phyloP scores from a whole-genome alignment of 805 yeast species.

The Hanseniaspora meyeri region DNA sequence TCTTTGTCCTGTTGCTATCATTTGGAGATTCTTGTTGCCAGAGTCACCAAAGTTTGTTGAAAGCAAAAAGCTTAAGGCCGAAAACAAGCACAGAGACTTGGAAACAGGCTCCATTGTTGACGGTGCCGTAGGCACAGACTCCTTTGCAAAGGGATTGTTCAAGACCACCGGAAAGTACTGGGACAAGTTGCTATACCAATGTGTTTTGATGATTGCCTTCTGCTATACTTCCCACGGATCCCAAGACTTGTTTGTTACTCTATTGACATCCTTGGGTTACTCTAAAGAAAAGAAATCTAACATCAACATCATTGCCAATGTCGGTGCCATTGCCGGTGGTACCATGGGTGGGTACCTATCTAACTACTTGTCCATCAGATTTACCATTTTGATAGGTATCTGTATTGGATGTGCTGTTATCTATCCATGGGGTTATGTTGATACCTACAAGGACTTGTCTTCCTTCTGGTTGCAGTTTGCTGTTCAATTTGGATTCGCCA shows the following conservation, averaged over 20 bases:
- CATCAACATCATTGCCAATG: conserved; percentile 48
- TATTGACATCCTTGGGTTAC: conserved; percentile 37
- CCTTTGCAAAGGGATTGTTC: conserved; percentile 26
- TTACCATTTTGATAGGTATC: conserved; percentile 45
- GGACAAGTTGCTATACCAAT: conserved; percentile 45
- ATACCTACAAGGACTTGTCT: conserved; percentile 39
- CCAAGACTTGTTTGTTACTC: conserved; percentile 60
- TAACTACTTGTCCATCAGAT: conserved; percentile 55
- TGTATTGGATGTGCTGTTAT: conserved; percentile 47
- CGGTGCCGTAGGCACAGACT: conserved; percentile 16
- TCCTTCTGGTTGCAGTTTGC: conserved; percentile 50
- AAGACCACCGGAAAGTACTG: conserved; percentile 38
- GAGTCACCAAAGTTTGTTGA: conserved; percentile 42
- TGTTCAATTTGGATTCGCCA: conserved; percentile 64
- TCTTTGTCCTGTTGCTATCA: conserved; percentile 32
- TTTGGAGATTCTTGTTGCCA: conserved; percentile 35
- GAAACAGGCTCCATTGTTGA: conserved; percentile 15
- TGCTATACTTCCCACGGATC: conserved; percentile 65
- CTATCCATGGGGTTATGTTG: conserved; percentile 50
- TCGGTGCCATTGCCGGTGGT: conserved; percentile 62
- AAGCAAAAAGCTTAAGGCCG: conserved; percentile 28
- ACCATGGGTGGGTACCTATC: conserved; percentile 46
- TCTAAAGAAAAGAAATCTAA: conserved; percentile 41
- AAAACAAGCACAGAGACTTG: conserved; percentile 20
- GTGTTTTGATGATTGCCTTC: conserved; percentile 53